These are phyloP conservation scores for Phytophthora ohioensis DNA, from an alignment of 352 stramenopile species.

Conservation along the genomic window DNA sequence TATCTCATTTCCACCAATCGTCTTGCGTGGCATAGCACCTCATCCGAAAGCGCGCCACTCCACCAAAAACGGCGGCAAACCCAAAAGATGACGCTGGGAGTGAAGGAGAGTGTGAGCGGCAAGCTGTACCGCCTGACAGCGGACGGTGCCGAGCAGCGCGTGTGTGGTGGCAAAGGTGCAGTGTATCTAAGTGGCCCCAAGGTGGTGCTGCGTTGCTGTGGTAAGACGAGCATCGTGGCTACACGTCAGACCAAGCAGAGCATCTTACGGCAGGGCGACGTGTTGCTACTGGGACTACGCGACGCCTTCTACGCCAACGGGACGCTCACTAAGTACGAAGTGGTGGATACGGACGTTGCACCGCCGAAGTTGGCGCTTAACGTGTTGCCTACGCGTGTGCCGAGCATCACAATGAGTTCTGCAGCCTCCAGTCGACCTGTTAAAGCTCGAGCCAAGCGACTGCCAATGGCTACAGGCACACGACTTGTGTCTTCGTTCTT, in stretches of 20 bases:
- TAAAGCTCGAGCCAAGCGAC: background rate
- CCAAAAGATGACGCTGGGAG: slow-evolving; percentile 50
- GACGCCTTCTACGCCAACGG: slow-evolving; percentile 88
- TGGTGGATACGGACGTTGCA: slow-evolving; percentile 59
- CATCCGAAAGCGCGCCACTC: slow-evolving; percentile 2
- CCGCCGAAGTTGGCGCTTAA: slow-evolving; percentile 38
- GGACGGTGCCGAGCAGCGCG: slow-evolving; percentile 62
- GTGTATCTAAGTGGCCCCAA: slow-evolving; percentile 76
- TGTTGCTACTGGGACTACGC: slow-evolving; percentile 64
- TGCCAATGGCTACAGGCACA: slow-evolving; percentile 3
- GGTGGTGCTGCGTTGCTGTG: slow-evolving; percentile 79
- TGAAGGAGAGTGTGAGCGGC: slow-evolving; percentile 83
- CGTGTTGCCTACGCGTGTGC: slow-evolving; percentile 42
- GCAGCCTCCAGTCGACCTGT: slow-evolving; percentile 25
- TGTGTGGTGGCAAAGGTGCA: slow-evolving; percentile 74
- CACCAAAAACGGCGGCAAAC: slow-evolving; percentile 26
- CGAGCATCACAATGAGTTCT: slow-evolving; percentile 45
- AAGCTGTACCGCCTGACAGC: slow-evolving; percentile 50
- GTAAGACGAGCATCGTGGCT: slow-evolving; percentile 78
- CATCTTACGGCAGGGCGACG: slow-evolving; percentile 77
- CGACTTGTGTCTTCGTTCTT: slow-evolving; percentile 59
- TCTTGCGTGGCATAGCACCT: background rate
- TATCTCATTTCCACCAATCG: background rate
- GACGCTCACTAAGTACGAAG: slow-evolving; percentile 87
- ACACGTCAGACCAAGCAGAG: slow-evolving; percentile 81